These are phyloP conservation scores for Annulohypoxylon stygium DNA, from an alignment of 495 filamentous ascomycete species.

Conservation along the genomic window DNA sequence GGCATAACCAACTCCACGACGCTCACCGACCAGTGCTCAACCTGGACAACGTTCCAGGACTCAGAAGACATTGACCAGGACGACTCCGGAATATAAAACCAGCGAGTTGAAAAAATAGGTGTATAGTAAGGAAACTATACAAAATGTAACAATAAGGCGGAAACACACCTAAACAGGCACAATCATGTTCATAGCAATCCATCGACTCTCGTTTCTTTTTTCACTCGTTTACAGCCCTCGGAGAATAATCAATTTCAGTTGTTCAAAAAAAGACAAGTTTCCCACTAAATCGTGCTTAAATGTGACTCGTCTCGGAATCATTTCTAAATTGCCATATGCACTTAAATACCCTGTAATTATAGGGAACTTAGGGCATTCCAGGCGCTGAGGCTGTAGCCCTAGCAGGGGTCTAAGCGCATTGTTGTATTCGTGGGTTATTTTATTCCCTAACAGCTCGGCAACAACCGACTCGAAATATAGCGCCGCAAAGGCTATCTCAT, in stretches of 20 bases:
- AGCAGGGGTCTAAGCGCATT: no score
- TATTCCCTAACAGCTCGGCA: no score
- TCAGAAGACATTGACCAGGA: slow-evolving; percentile 51
- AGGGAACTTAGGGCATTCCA: no score
- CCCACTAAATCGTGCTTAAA: background rate
- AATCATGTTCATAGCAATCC: slow-evolving; percentile 4
- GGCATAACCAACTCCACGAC: slow-evolving; percentile 51
- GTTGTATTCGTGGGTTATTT: no score
- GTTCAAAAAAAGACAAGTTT: background rate
- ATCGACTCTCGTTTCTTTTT: background rate
- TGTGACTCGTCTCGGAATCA: background rate
- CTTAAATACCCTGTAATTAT: no score
- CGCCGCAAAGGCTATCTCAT: no score
- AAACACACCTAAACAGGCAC: slow-evolving; percentile 4
- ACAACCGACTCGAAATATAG: no score
- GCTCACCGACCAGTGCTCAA: slow-evolving; percentile 55
- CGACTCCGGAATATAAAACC: slow-evolving; percentile 60
- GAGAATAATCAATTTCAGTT: background rate
- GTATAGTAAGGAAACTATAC: slow-evolving; percentile 2
- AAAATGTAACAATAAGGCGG: background rate
- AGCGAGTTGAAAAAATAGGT: background rate
- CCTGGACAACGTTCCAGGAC: slow-evolving; percentile 58
- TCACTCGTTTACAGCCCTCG: background rate
- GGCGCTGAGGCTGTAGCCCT: no score
- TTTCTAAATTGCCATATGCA: no score